Conservation (phyloP, 495 filamentous ascomycete genomes). For the Platismatia glauca region DNA sequence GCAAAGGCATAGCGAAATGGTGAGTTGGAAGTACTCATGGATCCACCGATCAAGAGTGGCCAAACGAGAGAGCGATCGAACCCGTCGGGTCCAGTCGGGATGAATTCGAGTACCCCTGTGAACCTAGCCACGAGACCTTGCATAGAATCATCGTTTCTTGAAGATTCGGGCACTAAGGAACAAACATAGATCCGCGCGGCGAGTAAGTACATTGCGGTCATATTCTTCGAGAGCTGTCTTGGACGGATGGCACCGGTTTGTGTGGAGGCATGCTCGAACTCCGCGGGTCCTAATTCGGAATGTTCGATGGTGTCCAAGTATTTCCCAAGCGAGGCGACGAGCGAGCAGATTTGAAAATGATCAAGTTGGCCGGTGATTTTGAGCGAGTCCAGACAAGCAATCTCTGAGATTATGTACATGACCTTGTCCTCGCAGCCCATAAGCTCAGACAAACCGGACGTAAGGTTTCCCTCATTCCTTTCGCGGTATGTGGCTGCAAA, state of each 20-base stretch:
- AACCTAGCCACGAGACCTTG: constrained; percentile 66
- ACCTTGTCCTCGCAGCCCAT: constrained; percentile 98
- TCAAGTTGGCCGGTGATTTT: constrained; percentile 71
- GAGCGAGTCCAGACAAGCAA: constrained; percentile 85
- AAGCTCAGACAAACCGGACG: constrained; percentile 75
- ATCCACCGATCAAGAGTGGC: constrained; percentile 82
- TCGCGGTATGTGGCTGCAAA: constrained; percentile 90
- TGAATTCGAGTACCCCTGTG: constrained; percentile 58
- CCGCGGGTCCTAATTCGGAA: constrained; percentile 49
- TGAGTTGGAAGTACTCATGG: constrained; percentile 57
- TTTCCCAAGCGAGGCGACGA: constrained; percentile 69
- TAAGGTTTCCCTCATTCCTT: constrained; percentile 67
- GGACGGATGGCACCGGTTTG: constrained; percentile 68
- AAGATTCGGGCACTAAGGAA: constrained; percentile 82
- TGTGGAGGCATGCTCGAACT: constrained; percentile 44
- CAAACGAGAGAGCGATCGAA: constrained; percentile 88
- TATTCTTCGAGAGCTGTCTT: constrained; percentile 71
- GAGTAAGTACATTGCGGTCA: constrained; percentile 80
- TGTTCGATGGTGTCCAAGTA: constrained; percentile 59
- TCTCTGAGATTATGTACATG: constrained; percentile 98
- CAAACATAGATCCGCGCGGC: constrained; percentile 93
- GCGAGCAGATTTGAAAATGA: constrained; percentile 71
- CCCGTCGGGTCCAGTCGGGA: constrained; percentile 70
- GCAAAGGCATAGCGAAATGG: constrained; percentile 67
- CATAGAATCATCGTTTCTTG: constrained; percentile 59